Percentiles rank a stretch among this genome's conserved stretches.
These are phyloP conservation scores for Cryphonectria carpinicola DNA, from an alignment of 2,329 filamentous ascomycete species.

Conservation along the genomic window DNA sequence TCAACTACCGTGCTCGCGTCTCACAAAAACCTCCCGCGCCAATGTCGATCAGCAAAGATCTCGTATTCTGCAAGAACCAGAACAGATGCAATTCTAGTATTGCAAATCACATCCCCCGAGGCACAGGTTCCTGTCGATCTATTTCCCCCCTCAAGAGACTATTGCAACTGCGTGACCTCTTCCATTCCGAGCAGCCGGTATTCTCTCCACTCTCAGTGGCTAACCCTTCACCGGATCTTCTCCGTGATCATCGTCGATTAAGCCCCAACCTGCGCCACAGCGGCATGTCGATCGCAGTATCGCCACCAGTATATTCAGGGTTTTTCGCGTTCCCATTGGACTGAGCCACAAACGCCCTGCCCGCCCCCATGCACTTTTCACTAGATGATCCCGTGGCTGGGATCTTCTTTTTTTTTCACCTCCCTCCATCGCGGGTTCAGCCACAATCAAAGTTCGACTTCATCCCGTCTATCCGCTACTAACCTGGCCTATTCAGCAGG, in stretches of 20 bases:
- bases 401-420: neutral
- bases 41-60: neutral
- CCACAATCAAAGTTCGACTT: neutral
- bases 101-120: neutral
- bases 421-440: neutral
- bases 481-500: neutral
- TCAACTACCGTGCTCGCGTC: neutral
- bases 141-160: neutral
- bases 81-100: neutral
- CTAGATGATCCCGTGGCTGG: neutral
- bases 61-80: neutral
- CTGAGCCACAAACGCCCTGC: neutral
- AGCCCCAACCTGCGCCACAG: neutral
- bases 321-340: neutral
- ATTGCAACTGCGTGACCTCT: neutral
- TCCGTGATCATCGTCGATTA: neutral
- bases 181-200: neutral
- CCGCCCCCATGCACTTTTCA: neutral
- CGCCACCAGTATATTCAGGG: neutral
- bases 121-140: conserved; percentile 5
- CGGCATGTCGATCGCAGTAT: neutral
- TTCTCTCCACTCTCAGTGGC: neutral
- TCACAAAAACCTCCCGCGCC: neutral
- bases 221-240: neutral
- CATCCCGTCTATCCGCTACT: neutral